phyloP scores from a whole-genome alignment of 331 rosid species.

The Dryas integrifolia region DNA sequence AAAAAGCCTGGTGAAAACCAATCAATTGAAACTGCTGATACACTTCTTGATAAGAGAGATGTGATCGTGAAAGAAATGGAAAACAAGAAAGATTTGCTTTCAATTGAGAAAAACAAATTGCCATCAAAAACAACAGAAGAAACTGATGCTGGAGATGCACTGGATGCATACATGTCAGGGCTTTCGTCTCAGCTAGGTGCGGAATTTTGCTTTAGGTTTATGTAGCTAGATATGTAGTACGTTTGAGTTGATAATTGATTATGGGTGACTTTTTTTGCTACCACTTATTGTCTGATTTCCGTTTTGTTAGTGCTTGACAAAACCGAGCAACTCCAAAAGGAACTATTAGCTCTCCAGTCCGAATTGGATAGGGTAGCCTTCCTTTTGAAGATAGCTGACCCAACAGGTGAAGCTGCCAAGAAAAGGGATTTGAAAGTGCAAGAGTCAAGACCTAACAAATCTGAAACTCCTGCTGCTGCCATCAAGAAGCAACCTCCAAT shows the following conservation, averaged over 20 bases:
- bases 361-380: constrained; percentile 76
- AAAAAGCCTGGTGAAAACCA: constrained; percentile 56
- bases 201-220: constrained; percentile 8
- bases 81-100: constrained; percentile 58
- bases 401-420: constrained; percentile 80
- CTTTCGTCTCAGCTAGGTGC: constrained; percentile 90
- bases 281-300: constrained; percentile 29
- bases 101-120: constrained; percentile 51
- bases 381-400: constrained; percentile 93
- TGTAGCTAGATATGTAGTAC: too few species aligned
- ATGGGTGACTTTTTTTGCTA: background rate
- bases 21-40: constrained; percentile 81
- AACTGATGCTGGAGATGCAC: constrained; percentile 60
- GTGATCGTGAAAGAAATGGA: constrained; percentile 60
- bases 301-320: constrained; percentile 63
- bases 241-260: background rate
- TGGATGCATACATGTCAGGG: constrained; percentile 93
- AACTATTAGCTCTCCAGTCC: constrained; percentile 67
- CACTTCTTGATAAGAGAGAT: constrained; percentile 89
- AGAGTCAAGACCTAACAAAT: constrained; percentile 43
- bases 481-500: constrained; percentile 36
- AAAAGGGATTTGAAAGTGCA: constrained; percentile 62
- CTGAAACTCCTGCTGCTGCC: constrained; percentile 35
- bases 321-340: constrained; percentile 63
- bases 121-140: constrained; percentile 36